Base-by-base conservation (phyloP, 805 yeast species). In the Metschnikowia anglica region DNA sequence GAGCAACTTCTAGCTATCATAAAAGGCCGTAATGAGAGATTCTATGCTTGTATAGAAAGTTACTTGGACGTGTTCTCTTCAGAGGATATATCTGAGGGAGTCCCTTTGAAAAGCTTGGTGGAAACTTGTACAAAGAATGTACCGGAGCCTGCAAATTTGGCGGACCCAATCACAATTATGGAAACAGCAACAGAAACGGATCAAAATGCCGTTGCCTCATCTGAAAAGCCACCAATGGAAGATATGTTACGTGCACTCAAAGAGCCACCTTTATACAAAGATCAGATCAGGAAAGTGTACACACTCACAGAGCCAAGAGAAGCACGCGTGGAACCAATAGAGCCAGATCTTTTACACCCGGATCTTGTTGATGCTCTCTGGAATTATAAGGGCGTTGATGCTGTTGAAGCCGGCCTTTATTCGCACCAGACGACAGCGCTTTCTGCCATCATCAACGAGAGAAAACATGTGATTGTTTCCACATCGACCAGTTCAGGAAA, bases 401-500 rank as follows among this genome's bases (percentile, higher is more conserved):
- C 61, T 12, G 39, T 80, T 8, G 69, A 73, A 0, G 58, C 66
- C 5, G 62, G 62, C 1, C 74, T 91, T 26, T 93, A 88, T 60
- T 60, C 79, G 0, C 99, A 93, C 64, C 99, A 93, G 60, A 79
- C 85, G 1, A 75, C 77, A 38, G 97, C 97, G 0, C 60, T 90
- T 2, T 74, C 81, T 41, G 74, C 81, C 0, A 62, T 85, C 17
- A 41, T 77, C 36, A 53, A 64, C 0, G 80, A 80, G 0, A 49
- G 42, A 20, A 69, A 77, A 36, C 81, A 90, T 62, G 88, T 89
- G 4, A 86, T 93, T 32, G 81, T 90, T 2, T 83, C 96, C n/a
- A 93, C 99, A 0, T 81, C 97, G 0, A 93, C 99, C 0, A 88
- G 97, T 0, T 89, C 97, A 0, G 99, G 99, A 36, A 93, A 93